Evolutionary conservation across 2,329 filamentous ascomycete genomes (phyloP).

Genomic region (Colletotrichum endophyticum): DNA sequence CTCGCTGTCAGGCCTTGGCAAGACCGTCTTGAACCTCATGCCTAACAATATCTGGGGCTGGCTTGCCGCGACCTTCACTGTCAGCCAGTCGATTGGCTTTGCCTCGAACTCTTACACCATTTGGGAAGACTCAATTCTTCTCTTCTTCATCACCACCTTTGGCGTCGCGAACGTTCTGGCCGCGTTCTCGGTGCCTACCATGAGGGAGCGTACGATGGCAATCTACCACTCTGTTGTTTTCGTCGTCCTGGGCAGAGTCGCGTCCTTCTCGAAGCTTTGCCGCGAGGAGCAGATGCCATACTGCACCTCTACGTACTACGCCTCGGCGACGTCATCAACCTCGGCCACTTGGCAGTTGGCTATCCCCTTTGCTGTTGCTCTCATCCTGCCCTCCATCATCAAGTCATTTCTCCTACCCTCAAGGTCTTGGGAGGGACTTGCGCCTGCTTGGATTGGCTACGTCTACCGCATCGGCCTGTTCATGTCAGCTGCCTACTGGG

Average conservation of each 20-base stretch:
- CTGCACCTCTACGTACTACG: constrained; percentile 95
- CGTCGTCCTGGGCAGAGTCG: constrained; percentile 75
- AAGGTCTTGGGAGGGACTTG: constrained; percentile 85
- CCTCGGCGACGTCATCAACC: constrained; percentile 88
- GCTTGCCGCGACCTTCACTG: constrained; percentile 78
- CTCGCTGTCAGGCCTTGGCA: constrained; percentile 47
- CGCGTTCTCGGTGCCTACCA: constrained; percentile 73
- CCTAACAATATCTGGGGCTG: constrained; percentile 89
- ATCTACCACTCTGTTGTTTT: constrained; percentile 88
- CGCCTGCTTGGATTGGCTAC: constrained; percentile 82
- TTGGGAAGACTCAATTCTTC: constrained; percentile 94
- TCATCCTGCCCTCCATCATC: constrained; percentile 75
- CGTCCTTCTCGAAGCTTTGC: constrained; percentile 90
- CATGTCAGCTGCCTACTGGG: constrained; percentile 83
- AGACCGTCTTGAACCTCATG: constrained; percentile 56
- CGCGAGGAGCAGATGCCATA: constrained; percentile 98
- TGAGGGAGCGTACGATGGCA: constrained; percentile 74
- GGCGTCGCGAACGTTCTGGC: constrained; percentile 76
- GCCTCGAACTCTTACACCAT: constrained; percentile 98
- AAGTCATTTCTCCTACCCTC: constrained; percentile 83
- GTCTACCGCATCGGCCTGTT: constrained; percentile 79
- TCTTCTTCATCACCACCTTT: constrained; percentile 91
- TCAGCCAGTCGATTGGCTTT: constrained; percentile 91
- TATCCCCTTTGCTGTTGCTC: constrained; percentile 77
- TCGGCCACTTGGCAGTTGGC: constrained; percentile 88